Percentiles rank a stretch among this genome's conserved stretches.
Conservation (phyloP, 1,139 yeast species). For the Blastobotrys apis region DNA sequence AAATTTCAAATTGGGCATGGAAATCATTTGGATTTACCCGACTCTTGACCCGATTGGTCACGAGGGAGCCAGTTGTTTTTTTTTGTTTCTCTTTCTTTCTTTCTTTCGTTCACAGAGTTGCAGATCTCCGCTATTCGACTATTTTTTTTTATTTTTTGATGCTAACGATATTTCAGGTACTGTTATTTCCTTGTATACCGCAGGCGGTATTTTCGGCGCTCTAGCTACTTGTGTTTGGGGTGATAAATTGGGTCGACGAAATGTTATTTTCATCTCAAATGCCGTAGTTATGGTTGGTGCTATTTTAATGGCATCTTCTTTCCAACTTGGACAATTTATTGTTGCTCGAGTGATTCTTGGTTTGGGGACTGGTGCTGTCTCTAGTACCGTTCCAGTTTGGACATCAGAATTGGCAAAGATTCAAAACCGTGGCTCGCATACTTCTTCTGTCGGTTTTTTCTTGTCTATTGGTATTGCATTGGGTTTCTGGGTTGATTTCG, state of each 20-base stretch:
- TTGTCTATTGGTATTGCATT: slow-evolving; percentile 66
- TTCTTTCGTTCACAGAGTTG: too few relatives aligned
- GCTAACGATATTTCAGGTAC: slow-evolving; percentile 13
- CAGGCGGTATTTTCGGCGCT: slow-evolving; percentile 74
- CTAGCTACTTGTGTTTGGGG: slow-evolving; percentile 56
- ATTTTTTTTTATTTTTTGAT: too few relatives aligned
- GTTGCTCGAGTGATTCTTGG: slow-evolving; percentile 75
- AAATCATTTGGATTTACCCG: too few relatives aligned
- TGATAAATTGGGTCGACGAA: slow-evolving; percentile 63
- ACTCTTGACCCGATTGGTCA: too few relatives aligned
- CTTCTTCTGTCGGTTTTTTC: slow-evolving; percentile 63
- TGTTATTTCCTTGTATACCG: slow-evolving; percentile 50
- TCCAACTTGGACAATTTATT: slow-evolving; percentile 58
- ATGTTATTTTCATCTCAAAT: slow-evolving; percentile 55
- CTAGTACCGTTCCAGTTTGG: slow-evolving; percentile 79
- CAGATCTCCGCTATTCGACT: too few relatives aligned
- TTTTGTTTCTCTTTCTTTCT: too few relatives aligned
- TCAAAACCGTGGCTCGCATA: slow-evolving; percentile 66
- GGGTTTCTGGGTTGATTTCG: slow-evolving; percentile 70
- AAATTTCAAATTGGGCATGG: too few relatives aligned
- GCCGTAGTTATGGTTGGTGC: slow-evolving; percentile 60
- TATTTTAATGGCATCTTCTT: slow-evolving; percentile 53
- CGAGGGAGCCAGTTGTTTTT: too few relatives aligned
- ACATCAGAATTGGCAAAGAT: slow-evolving; percentile 74
- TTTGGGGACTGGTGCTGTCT: slow-evolving; percentile 73